A percentile compares a stretch with the other conserved stretches of the same genome.
phyloP scores from a whole-genome alignment of 495 filamentous ascomycete species.

The Penicillium pancosmium region DNA sequence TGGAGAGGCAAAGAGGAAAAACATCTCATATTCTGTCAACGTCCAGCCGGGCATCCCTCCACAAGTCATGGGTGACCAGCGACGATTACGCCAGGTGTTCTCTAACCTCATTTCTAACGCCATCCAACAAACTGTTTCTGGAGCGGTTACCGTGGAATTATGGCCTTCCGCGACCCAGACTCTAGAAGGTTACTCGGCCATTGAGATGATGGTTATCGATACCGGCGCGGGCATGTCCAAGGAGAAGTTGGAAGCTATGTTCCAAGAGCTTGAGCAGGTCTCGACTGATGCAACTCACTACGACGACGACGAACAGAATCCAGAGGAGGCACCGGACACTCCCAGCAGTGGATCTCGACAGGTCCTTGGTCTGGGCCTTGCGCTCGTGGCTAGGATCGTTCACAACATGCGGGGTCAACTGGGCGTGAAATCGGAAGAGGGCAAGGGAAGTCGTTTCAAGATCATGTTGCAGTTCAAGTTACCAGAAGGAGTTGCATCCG shows the following conservation, averaged over 20 bases:
- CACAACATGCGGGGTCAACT: constrained; percentile 92
- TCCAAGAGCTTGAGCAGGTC: constrained; percentile 87
- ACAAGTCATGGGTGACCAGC: constrained; percentile 75
- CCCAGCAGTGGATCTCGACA: constrained; percentile 22
- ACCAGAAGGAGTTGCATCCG: constrained; percentile 23
- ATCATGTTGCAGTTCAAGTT: constrained; percentile 42
- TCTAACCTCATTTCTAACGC: constrained; percentile 86
- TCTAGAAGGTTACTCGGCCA: constrained; percentile 48
- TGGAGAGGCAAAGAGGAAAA: constrained; percentile 75
- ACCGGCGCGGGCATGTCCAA: constrained; percentile 79
- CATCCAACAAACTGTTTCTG: constrained; percentile 75
- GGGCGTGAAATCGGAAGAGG: constrained; percentile 82
- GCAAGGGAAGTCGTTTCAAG: constrained; percentile 80
- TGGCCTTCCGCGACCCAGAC: constrained; percentile 48
- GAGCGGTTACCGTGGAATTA: constrained; percentile 71
- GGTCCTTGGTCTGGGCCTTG: constrained; percentile 80
- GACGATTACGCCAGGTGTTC: constrained; percentile 77
- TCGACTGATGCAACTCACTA: constrained; percentile 50
- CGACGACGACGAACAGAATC: constrained; percentile 14
- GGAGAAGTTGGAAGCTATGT: constrained; percentile 72
- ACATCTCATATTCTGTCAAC: constrained; percentile 66
- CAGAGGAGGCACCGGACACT: constrained; percentile 1
- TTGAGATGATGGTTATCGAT: constrained; percentile 79
- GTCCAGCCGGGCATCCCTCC: constrained; percentile 70
- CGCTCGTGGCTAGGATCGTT: constrained; percentile 80